Evolutionary conservation across 768 basidiomycete species (phyloP).

Genomic region (Coprinopsis cinerea): DNA sequence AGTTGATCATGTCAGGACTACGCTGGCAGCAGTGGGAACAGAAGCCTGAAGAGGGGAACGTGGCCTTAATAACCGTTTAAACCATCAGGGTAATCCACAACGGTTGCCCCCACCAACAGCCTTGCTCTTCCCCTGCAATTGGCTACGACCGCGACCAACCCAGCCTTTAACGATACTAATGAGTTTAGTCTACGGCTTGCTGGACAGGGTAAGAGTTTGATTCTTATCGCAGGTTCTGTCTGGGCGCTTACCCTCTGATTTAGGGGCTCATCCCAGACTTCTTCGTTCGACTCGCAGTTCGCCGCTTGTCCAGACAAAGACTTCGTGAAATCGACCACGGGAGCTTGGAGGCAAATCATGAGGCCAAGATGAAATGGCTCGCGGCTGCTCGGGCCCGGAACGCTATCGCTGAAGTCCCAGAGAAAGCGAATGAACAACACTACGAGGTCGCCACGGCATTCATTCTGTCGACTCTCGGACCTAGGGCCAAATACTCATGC

Average conservation of each 20-base stretch:
- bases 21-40: no score
- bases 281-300: slow-evolving; percentile 29
- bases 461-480: slow-evolving; percentile 60
- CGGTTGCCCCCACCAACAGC: no score
- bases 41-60: no score
- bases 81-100: no score
- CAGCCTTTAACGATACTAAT: slow-evolving; percentile 1
- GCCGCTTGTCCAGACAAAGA: slow-evolving; percentile 43
- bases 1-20: no score
- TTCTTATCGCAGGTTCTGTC: slow-evolving; percentile 15
- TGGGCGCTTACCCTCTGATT: not conserved
- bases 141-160: not conserved
- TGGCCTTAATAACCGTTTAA: no score
- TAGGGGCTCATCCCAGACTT: slow-evolving; percentile 63
- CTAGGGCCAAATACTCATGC: slow-evolving; percentile 60
- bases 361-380: slow-evolving; percentile 63
- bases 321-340: slow-evolving; percentile 57
- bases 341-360: slow-evolving; percentile 54
- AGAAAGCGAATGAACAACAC: slow-evolving; percentile 72
- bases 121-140: no score
- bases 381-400: slow-evolving; percentile 42
- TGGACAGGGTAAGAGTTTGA: slow-evolving; percentile 13
- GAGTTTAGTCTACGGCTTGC: slow-evolving; percentile 26
- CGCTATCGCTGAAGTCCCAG: slow-evolving; percentile 55
- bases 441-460: slow-evolving; percentile 65